These are phyloP conservation scores for Scheffersomyces lignicola DNA, from an alignment of 1,139 yeast genomes.

Conservation along the genomic window DNA sequence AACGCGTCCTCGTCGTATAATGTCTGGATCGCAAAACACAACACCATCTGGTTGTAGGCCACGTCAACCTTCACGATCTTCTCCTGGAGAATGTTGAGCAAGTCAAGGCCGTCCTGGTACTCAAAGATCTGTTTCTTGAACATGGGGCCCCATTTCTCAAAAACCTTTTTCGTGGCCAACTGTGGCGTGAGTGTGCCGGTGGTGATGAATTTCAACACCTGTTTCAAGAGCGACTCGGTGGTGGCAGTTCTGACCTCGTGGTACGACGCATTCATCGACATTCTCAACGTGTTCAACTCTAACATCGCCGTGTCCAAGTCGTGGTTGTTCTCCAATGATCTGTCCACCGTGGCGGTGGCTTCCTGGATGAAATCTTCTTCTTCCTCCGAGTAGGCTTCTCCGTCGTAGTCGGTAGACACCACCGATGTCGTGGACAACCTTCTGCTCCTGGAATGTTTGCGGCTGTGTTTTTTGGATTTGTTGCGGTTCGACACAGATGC, in stretches of 20 bases:
- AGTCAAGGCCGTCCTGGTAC: conserved; percentile 71
- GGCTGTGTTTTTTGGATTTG: conserved; percentile 25
- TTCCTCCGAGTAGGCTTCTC: conserved; percentile 52
- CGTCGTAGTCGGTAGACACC: conserved; percentile 43
- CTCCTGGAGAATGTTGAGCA: conserved; percentile 59
- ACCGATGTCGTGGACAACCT: conserved; percentile 40
- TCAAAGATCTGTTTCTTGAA: conserved; percentile 83
- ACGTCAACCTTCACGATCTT: conserved; percentile 36
- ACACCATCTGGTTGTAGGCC: conserved; percentile 46
- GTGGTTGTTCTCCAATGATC: conserved; percentile 91
- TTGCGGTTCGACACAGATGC: conserved; percentile 54
- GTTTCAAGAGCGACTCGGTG: conserved; percentile 63
- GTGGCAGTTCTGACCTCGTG: conserved; percentile 90
- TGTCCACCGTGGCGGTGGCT: conserved; percentile 89
- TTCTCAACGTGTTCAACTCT: conserved; percentile 89
- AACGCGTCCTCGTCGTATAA: conserved; percentile 79
- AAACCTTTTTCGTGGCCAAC: conserved; percentile 73
- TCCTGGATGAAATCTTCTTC: conserved; percentile 87
- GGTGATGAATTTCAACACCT: conserved; percentile 69
- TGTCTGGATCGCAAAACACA: conserved; percentile 64
- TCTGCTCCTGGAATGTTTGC: conserved; percentile 27
- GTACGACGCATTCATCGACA: conserved; percentile 95
- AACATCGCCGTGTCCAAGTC: conserved; percentile 89
- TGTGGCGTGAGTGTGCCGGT: conserved; percentile 75
- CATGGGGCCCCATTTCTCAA: conserved; percentile 77